Conservation (phyloP, 768 basidiomycete species). For the Kwoniella heveanensis region DNA sequence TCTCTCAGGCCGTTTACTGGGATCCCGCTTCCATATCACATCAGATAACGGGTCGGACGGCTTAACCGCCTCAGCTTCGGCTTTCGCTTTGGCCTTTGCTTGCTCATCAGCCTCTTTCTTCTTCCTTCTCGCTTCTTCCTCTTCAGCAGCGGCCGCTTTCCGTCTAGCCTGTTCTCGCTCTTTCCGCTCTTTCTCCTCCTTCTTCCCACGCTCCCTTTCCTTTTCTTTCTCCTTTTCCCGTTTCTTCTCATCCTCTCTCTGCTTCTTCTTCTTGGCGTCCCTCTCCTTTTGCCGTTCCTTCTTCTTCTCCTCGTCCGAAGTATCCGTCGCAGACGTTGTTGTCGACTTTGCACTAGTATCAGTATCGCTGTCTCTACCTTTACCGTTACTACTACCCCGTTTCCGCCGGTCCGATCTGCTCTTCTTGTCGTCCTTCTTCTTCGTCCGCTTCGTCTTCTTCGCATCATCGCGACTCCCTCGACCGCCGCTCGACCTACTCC, state of each 20-base stretch:
- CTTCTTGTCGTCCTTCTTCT: neutral
- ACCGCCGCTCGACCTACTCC: too few relatives aligned
- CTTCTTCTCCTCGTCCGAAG: neutral
- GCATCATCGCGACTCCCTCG: too few relatives aligned
- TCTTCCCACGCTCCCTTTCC: neutral
- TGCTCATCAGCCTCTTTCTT: neutral
- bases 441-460: too few relatives aligned
- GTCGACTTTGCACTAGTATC: conserved; percentile 2
- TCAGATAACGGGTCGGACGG: neutral
- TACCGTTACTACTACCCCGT: neutral
- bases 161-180: neutral
- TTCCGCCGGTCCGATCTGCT: neutral
- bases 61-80: neutral
- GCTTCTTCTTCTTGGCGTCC: conserved; percentile 70
- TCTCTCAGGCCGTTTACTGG: conserved; percentile 11
- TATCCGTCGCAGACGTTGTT: neutral
- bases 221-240: conserved; percentile 59
- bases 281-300: neutral
- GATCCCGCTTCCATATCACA: conserved; percentile 9
- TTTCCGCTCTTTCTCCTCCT: neutral
- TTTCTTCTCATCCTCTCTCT: conserved; percentile 85
- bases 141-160: conserved; percentile 5
- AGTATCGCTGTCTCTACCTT: neutral
- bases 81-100: conserved; percentile 1
- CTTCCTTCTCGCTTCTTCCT: neutral